Base-by-base conservation (phyloP, 805 yeast species). In the Saccharomycopsis sp. region DNA sequence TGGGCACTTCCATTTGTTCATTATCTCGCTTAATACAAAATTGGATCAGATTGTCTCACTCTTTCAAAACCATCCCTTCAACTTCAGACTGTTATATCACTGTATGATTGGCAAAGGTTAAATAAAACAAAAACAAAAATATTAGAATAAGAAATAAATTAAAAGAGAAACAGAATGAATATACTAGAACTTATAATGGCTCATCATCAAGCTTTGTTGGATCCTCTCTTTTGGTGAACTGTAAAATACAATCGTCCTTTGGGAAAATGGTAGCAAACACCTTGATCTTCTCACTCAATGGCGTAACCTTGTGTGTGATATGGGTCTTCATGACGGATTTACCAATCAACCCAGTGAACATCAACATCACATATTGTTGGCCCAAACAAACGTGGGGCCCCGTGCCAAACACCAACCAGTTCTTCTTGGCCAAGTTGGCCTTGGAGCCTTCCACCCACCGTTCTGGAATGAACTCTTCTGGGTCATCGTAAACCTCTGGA, bases 211-310 rank as follows among this genome's bases (percentile, higher is more conserved):
- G 31, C 12, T 46, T 46, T 3, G 54, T 36, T 20, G 80, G 77
- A 50, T 47, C 44, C 13, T 82, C 82, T 65, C 92, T 76, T 52
- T 58, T 65, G 36, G 66, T 68, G 68, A 88, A 89, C 52, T 77
- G 67, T 59, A 92, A 65, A 50, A 84, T 74, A 58, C 94, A 76
- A 60, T 92, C 96, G 64, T 92, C 98, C 61, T 85, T 77, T 20
- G 98, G 98, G 82, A 92, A 92, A 58, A 92, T 87, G 15, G 98
- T 92, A 20, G 98, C 98, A 60, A 92, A 92, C 30, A 92, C 97
- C 58, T 86, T 84, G 56, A 92, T 87, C 56, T 86, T 79, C 66
- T 92, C 98, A 52, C 89, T 78, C 52, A 80, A 67, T 31, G 79
- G 81, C 18, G 98, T 92, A 35, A 80, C 76, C 50, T 77, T 71